phyloP scores from a whole-genome alignment of 768 basidiomycete species.

The Tricholoma hemisulphureum region DNA sequence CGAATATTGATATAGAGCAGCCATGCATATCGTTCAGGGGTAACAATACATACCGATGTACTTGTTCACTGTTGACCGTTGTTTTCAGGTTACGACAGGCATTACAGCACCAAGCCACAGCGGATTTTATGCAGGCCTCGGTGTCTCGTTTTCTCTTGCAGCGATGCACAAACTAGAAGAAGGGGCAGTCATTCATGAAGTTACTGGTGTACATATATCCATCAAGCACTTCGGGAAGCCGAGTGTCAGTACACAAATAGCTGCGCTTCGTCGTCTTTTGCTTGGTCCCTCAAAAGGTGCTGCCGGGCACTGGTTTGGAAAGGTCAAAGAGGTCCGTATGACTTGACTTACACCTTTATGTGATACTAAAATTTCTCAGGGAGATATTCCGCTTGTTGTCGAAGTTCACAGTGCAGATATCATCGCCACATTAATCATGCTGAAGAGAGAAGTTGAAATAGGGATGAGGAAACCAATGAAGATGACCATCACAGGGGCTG shows the following conservation, averaged over 20 bases:
- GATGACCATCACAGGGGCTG: conserved; percentile 62
- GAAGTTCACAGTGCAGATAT: conserved; percentile 76
- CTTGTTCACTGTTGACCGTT: neutral
- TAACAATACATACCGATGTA: conserved; percentile 25
- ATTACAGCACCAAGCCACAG: conserved; percentile 58
- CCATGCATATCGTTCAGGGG: conserved; percentile 67
- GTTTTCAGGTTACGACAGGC: conserved; percentile 49
- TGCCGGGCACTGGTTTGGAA: conserved; percentile 44
- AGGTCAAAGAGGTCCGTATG: conserved; percentile 40
- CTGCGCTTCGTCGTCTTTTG: conserved; percentile 65
- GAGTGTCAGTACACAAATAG: conserved; percentile 82
- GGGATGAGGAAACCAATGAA: conserved; percentile 42
- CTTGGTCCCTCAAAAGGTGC: conserved; percentile 39
- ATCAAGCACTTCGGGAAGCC: conserved; percentile 48
- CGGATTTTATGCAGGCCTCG: conserved; percentile 60
- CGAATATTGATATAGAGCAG: conserved; percentile 30
- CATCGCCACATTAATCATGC: conserved; percentile 70
- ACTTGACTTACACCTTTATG: neutral
- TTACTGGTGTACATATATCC: conserved; percentile 64
- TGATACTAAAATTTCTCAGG: conserved; percentile 35
- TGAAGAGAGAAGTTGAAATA: conserved; percentile 64
- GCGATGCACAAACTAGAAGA: conserved; percentile 57
- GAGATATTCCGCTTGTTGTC: conserved; percentile 71
- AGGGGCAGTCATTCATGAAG: conserved; percentile 63
- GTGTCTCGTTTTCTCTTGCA: conserved; percentile 62